Evolutionary conservation across 495 filamentous ascomycete genomes (phyloP).

Genomic region (Trichocladium uniseriatum): DNA sequence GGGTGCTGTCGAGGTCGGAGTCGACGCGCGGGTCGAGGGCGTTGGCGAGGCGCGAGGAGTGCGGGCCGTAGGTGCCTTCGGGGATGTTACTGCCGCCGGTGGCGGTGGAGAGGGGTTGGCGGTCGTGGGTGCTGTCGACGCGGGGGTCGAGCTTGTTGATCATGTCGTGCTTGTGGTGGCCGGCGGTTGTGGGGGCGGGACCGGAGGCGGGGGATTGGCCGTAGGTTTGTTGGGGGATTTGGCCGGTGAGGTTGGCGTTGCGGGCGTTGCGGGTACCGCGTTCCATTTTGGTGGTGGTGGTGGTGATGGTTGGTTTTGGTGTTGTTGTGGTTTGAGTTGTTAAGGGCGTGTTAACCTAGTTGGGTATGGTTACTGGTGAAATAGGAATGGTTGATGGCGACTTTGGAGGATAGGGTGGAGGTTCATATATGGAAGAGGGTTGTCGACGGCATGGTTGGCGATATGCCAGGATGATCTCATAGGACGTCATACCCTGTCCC

Average conservation of each 20-base stretch:
- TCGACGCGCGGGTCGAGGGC: constrained; percentile 20
- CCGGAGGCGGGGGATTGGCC: constrained; percentile 22
- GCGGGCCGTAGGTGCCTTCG: constrained; percentile 36
- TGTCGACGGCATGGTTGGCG: too few relatives aligned
- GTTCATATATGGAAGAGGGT: not conserved
- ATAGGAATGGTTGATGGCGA: too few relatives aligned
- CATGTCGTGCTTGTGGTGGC: constrained; percentile 49
- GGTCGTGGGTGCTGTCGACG: constrained; percentile 47
- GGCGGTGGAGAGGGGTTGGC: constrained; percentile 10
- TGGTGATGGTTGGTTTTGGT: constrained; percentile 3
- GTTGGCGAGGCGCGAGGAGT: constrained; percentile 34
- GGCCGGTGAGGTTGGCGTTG: not conserved
- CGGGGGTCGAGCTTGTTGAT: constrained; percentile 58
- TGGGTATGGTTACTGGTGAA: too few relatives aligned
- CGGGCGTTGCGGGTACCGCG: not conserved
- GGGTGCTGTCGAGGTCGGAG: constrained; percentile 8
- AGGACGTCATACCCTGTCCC: constrained; percentile 2
- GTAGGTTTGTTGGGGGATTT: not conserved
- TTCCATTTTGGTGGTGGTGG: not conserved
- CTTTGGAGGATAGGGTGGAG: not conserved
- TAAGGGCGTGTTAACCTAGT: too few relatives aligned
- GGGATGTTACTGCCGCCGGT: constrained; percentile 8
- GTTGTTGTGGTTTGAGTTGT: not conserved
- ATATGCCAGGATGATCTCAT: constrained; percentile 7
- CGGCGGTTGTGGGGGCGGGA: constrained; percentile 26